Evolutionary conservation across 176 grass and related monocot genomes (phyloP).

Genomic region (Ampelocalamus luodianensis): DNA sequence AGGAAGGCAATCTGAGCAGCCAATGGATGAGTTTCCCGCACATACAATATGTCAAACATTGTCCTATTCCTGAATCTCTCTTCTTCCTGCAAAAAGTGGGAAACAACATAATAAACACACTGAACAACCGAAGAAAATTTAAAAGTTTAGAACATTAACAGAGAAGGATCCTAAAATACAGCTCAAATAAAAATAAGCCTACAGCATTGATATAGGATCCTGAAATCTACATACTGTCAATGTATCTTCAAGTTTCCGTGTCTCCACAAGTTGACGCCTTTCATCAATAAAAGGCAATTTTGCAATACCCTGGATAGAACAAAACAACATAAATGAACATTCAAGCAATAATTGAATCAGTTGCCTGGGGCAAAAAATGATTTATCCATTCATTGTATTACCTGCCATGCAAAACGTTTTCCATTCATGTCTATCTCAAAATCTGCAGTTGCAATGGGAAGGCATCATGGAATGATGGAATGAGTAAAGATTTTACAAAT

Average conservation of each 20-base stretch:
- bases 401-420: conserved; percentile 99
- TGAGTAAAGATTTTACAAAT: conserved; percentile 24
- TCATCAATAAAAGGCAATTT: conserved; percentile 98
- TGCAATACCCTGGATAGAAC: conserved; percentile 74
- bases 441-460: conserved; percentile 61
- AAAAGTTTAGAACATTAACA: background rate
- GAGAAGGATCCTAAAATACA: conserved; percentile 41
- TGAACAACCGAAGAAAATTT: background rate
- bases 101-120: conserved; percentile 13
- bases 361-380: conserved; percentile 24
- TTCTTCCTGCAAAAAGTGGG: conserved; percentile 67
- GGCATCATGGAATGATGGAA: conserved; percentile 22
- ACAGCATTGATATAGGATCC: conserved; percentile 29
- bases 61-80: conserved; percentile 86
- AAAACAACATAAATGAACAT: conserved; percentile 43
- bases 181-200: conserved; percentile 22
- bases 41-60: conserved; percentile 88
- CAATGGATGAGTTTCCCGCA: conserved; percentile 75
- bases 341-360: conserved; percentile 27
- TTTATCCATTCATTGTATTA: conserved; percentile 40
- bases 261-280: conserved; percentile 71
- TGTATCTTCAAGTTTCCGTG: conserved; percentile 77
- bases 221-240: conserved; percentile 68
- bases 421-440: conserved; percentile 99
- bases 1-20: conserved; percentile 63